Percentiles rank a stretch among this genome's conserved stretches.
Conservation (phyloP, 164 flowering plant genomes). For the Chimonanthus salicifolius region DNA sequence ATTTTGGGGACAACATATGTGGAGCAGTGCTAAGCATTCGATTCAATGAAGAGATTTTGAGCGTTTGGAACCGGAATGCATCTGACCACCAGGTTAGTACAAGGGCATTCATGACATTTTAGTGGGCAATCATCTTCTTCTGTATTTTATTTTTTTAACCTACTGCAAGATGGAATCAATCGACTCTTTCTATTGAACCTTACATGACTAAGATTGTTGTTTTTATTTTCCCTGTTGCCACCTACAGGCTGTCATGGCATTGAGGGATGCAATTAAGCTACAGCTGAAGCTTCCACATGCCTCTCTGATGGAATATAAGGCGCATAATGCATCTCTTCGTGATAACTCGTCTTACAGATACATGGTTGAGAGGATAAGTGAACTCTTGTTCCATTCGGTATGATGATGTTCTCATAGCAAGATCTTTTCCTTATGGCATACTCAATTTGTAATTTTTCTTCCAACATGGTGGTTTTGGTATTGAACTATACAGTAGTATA, state of each 20-base stretch:
- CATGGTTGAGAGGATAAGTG: slow-evolving; percentile 82
- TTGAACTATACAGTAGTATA: too few species aligned
- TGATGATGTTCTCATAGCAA: too few species aligned
- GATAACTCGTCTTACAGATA: slow-evolving; percentile 94
- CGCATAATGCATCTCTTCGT: slow-evolving; percentile 87
- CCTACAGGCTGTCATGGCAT: slow-evolving; percentile 75
- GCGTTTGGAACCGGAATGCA: slow-evolving; percentile 96
- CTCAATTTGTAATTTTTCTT: too few species aligned
- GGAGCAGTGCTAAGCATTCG: slow-evolving; percentile 94
- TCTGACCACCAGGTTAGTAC: slow-evolving; percentile 80
- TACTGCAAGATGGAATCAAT: not conserved
- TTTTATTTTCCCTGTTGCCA: not conserved
- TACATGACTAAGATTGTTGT: not conserved
- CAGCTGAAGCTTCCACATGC: slow-evolving; percentile 86
- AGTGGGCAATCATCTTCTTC: not conserved
- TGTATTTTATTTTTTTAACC: too few species aligned
- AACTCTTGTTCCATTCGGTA: too few species aligned
- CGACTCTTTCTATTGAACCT: too few species aligned
- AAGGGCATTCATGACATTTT: not conserved
- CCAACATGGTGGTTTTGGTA: too few species aligned
- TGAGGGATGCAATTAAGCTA: slow-evolving; percentile 83
- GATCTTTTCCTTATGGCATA: too few species aligned
- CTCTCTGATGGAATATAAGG: slow-evolving; percentile 95
- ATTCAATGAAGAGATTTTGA: slow-evolving; percentile 85
- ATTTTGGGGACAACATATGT: slow-evolving; percentile 78